Evolutionary conservation across 352 stramenopile species (phyloP).

Genomic region (Globisporangium cederbergense): DNA sequence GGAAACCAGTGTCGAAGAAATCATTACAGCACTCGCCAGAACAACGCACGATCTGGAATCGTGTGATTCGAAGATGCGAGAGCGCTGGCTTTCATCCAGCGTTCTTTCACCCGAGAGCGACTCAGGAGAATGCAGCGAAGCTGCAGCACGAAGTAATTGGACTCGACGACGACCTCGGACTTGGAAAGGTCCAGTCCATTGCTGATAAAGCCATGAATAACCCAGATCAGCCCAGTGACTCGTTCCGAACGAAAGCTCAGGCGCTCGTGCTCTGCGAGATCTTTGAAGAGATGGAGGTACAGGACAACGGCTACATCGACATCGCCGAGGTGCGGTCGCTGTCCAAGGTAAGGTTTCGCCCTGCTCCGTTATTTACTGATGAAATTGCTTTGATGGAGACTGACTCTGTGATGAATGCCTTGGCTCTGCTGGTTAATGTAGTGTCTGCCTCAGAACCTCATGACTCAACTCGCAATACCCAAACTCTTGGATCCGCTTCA

Average conservation of each 20-base stretch:
- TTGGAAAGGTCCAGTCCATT: not conserved
- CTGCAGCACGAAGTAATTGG: not conserved
- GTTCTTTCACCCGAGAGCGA: conserved; percentile 9
- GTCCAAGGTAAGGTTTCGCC: conserved; percentile 26
- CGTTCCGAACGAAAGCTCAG: conserved; percentile 32
- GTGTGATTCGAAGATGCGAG: conserved; percentile 52
- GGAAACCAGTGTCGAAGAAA: not conserved
- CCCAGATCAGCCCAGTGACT: conserved; percentile 14
- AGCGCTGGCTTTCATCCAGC: conserved; percentile 28
- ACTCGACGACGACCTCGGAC: not conserved
- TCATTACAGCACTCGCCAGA: conserved; percentile 22
- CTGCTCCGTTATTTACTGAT: not conserved
- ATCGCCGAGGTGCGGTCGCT: conserved; percentile 69
- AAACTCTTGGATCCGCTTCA: conserved; percentile 16
- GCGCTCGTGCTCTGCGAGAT: conserved; percentile 50
- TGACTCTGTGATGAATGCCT: not conserved
- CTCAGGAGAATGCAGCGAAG: not conserved
- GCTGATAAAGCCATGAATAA: not conserved
- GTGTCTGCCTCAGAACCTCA: conserved; percentile 7
- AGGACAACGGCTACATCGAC: conserved; percentile 59
- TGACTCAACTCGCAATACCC: conserved; percentile 12
- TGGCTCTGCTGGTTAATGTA: not conserved
- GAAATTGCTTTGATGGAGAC: not conserved
- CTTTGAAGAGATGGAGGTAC: conserved; percentile 66
- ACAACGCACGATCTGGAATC: conserved; percentile 62